Percentiles rank a stretch among this genome's conserved stretches.
Conservation (phyloP, 2,329 filamentous ascomycete genomes). For the Verticillium nubilum region DNA sequence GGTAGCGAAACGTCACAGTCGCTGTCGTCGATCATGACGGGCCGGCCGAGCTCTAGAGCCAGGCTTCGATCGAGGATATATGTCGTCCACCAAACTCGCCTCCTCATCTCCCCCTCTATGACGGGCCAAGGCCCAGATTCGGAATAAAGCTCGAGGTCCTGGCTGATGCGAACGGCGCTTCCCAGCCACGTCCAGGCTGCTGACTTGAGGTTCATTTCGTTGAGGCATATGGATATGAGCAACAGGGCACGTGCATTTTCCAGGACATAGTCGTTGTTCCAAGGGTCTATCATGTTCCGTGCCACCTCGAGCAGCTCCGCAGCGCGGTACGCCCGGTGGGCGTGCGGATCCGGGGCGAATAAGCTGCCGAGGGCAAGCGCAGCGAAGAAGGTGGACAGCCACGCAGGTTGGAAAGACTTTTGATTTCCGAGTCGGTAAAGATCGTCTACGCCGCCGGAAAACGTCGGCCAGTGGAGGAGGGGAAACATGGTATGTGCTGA, state of each 20-base stretch:
- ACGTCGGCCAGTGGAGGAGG: slow-evolving; percentile 82
- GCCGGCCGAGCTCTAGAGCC: slow-evolving; percentile 74
- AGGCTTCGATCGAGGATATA: slow-evolving; percentile 83
- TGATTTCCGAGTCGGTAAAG: slow-evolving; percentile 65
- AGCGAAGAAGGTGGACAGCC: slow-evolving; percentile 75
- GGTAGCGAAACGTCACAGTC: slow-evolving; percentile 85
- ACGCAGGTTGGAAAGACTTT: slow-evolving; percentile 58
- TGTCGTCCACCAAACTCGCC: slow-evolving; percentile 88
- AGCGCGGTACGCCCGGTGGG: slow-evolving; percentile 46
- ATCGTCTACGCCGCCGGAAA: slow-evolving; percentile 68
- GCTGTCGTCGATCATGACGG: slow-evolving; percentile 76
- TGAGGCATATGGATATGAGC: slow-evolving; percentile 71
- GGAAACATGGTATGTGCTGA: slow-evolving; percentile 78
- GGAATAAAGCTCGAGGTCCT: slow-evolving; percentile 76
- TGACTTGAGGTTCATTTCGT: slow-evolving; percentile 81
- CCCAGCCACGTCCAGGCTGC: slow-evolving; percentile 84
- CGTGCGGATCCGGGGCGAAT: slow-evolving; percentile 55
- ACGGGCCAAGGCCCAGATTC: slow-evolving; percentile 69
- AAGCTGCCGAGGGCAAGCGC: slow-evolving; percentile 79
- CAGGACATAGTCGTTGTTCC: slow-evolving; percentile 71
- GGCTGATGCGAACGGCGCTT: slow-evolving; percentile 70
- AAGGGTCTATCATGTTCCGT: slow-evolving; percentile 67
- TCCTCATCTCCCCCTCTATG: slow-evolving; percentile 79
- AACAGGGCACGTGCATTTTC: slow-evolving; percentile 70
- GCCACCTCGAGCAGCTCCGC: slow-evolving; percentile 67